Conservation (phyloP, 495 filamentous ascomycete species). For the Penicillium paxilli region DNA sequence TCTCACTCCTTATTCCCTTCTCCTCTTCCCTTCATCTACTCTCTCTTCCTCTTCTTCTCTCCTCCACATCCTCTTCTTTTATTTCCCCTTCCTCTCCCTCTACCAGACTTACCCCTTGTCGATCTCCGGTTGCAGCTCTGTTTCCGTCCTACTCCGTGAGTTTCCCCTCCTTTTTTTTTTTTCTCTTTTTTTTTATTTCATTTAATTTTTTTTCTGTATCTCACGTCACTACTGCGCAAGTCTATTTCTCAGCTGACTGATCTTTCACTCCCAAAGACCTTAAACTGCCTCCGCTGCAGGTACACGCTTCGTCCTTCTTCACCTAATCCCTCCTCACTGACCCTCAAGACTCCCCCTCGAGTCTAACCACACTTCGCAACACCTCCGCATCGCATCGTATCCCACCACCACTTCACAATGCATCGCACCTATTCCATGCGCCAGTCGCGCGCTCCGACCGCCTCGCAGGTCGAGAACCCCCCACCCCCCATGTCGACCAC, state of each 20-base stretch:
- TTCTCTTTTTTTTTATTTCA: background rate
- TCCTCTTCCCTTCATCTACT: background rate
- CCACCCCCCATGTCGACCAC: conserved; percentile 89
- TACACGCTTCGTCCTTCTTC: conserved; percentile 6
- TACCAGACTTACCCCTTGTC: too few relatives aligned
- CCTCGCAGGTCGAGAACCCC: conserved; percentile 86
- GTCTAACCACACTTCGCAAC: conserved; percentile 1
- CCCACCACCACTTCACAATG: conserved; percentile 52
- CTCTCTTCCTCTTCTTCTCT: background rate
- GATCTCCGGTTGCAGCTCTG: conserved; percentile 31
- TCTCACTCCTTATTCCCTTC: background rate
- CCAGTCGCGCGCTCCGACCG: conserved; percentile 89
- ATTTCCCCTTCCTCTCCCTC: too few relatives aligned
- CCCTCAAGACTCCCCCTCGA: conserved; percentile 1
- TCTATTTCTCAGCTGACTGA: conserved; percentile 10
- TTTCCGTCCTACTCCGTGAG: conserved; percentile 36
- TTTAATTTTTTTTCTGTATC: conserved; percentile 18
- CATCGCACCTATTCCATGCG: conserved; percentile 99
- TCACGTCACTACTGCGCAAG: conserved; percentile 48
- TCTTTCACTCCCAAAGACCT: conserved; percentile 9
- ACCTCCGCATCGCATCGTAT: too few relatives aligned
- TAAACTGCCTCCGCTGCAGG: conserved; percentile 19
- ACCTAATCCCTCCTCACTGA: conserved; percentile 2
- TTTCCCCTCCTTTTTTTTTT: conserved; percentile 18
- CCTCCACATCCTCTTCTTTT: conserved; percentile 1